A percentile compares a stretch with the other conserved stretches of the same genome.
phyloP scores from a whole-genome alignment of 345 rosid genomes.

The Hibiscus trionum region DNA sequence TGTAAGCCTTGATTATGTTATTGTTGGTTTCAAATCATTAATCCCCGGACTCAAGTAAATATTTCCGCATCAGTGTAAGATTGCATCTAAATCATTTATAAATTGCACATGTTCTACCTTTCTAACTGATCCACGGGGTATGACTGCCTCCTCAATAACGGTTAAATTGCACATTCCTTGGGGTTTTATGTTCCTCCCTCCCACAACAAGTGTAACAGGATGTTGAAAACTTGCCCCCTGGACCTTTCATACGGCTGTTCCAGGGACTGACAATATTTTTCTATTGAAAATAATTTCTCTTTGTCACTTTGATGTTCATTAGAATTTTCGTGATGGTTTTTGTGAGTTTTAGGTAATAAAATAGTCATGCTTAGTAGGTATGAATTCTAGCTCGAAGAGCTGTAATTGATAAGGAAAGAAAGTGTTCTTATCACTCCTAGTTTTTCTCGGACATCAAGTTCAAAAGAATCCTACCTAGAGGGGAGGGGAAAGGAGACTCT shows the following conservation, averaged over 20 bases:
- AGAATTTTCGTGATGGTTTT: neutral
- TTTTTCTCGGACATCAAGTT: neutral
- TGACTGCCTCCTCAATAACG: neutral
- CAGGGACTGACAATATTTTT: neutral
- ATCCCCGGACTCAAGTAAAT: neutral
- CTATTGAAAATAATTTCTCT: neutral
- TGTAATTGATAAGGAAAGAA: neutral
- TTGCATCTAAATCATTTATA: neutral
- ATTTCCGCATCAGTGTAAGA: neutral
- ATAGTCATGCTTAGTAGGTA: neutral
- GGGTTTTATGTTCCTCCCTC: neutral
- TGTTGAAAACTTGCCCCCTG: neutral
- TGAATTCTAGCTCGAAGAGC: neutral
- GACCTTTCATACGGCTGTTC: neutral
- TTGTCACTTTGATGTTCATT: neutral
- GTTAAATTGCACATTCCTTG: neutral
- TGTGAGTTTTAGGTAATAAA: neutral
- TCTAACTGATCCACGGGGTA: neutral
- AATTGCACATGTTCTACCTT: neutral
- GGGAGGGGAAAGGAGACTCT: too few species aligned
- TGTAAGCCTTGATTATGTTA: neutral
- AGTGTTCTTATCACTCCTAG: neutral
- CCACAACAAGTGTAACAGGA: neutral
- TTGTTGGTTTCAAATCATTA: neutral
- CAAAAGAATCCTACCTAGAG: neutral